Conservation (phyloP, 345 rosid species). For the Pseudoturritis turrita region DNA sequence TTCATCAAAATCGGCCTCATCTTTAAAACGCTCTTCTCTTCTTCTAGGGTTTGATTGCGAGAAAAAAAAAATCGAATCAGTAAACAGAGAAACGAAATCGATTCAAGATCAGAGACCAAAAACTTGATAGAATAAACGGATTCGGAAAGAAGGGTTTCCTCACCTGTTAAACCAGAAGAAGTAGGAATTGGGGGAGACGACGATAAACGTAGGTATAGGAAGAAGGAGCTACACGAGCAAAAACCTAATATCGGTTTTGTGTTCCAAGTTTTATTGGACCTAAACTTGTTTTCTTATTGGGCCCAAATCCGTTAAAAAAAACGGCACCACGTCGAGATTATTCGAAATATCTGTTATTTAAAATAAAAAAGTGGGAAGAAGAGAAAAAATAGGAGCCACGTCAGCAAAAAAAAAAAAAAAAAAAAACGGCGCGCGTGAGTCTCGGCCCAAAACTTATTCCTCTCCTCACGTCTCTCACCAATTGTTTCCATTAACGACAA, state of each 20-base stretch:
- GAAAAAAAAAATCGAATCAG: neutral
- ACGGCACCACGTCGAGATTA: too few relatives aligned
- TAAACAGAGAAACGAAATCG: neutral
- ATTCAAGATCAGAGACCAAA: neutral
- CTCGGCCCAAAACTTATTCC: conserved; percentile 7
- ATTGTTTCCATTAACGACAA: neutral
- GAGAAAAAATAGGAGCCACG: conserved; percentile 10
- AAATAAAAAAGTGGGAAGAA: neutral
- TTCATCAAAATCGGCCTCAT: conserved; percentile 98
- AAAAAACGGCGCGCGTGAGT: conserved; percentile 26
- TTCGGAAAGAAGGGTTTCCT: neutral
- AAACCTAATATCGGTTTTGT: neutral
- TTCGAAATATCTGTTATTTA: too few relatives aligned
- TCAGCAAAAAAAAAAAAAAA: conserved; percentile 6
- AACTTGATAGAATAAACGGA: neutral
- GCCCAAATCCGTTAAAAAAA: neutral
- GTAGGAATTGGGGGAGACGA: neutral
- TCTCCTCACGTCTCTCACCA: neutral
- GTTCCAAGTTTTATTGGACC: too few relatives aligned
- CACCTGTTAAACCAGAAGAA: neutral
- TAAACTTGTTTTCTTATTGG: neutral
- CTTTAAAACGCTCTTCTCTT: neutral
- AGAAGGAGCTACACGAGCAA: neutral
- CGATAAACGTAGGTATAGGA: neutral
- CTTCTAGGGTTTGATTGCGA: neutral